A percentile compares a stretch with the other conserved stretches of the same genome.
These are phyloP conservation scores for Medicago truncatula DNA, from an alignment of 306 rosid genomes.

Conservation along the genomic window DNA sequence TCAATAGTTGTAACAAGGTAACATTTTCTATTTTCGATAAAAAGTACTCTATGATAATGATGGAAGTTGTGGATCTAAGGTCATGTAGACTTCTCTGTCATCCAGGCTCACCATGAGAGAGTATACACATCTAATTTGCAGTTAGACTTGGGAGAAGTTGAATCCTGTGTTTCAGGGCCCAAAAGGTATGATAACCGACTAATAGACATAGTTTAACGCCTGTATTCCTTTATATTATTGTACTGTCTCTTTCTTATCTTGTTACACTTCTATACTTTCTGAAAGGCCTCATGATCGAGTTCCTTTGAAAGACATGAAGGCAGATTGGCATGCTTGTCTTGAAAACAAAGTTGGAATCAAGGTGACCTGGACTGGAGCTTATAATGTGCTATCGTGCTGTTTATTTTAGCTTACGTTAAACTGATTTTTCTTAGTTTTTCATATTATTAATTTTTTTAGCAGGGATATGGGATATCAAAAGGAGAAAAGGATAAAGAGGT, in stretches of 20 bases:
- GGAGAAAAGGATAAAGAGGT: constrained; percentile 64
- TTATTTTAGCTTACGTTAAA: not conserved
- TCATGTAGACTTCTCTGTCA: not conserved
- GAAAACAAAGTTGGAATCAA: constrained; percentile 77
- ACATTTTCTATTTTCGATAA: not conserved
- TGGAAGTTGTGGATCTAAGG: constrained; percentile 13
- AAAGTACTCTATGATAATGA: not conserved
- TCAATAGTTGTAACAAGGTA: constrained; percentile 69
- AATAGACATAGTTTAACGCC: not conserved
- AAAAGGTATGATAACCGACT: constrained; percentile 54
- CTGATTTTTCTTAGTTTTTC: constrained; percentile 20
- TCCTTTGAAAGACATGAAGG: constrained; percentile 71
- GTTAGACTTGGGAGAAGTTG: constrained; percentile 65
- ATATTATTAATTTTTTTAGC: constrained; percentile 20
- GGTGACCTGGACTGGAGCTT: constrained; percentile 42
- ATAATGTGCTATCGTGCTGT: not conserved
- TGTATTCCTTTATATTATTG: not conserved
- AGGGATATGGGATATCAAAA: constrained; percentile 78
- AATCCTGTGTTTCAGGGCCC: constrained; percentile 81
- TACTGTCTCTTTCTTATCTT: not conserved
- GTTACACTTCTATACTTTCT: not conserved
- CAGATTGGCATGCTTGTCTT: constrained; percentile 73
- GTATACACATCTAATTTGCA: constrained; percentile 63
- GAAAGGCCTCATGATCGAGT: constrained; percentile 81
- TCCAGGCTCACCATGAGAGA: constrained; percentile 61